A percentile compares a stretch with the other conserved stretches of the same genome.
phyloP scores from a whole-genome alignment of 192 early-diverging fungal genomes.

The Backusella liffmaniae region DNA sequence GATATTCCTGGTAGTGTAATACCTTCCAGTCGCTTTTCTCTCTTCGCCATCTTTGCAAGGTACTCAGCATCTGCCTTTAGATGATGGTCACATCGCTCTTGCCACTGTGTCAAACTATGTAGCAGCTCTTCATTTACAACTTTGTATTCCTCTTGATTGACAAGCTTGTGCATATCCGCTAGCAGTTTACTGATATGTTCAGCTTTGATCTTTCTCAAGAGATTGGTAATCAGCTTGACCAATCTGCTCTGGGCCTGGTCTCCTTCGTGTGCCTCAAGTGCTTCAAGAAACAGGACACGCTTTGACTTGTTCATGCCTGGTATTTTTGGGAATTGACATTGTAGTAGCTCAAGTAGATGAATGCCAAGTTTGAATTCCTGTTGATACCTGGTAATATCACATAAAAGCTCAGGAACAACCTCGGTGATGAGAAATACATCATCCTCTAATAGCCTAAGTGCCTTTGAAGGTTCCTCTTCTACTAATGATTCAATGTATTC shows the following conservation, averaged over 20 bases:
- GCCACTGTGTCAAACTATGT: not conserved
- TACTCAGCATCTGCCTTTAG: not conserved
- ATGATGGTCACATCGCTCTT: not conserved
- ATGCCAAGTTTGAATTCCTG: constrained; percentile 59
- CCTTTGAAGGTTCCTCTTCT: constrained; percentile 39
- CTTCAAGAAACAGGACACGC: constrained; percentile 66
- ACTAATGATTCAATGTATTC: constrained; percentile 45
- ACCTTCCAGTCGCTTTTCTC: constrained; percentile 28
- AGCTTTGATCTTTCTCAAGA: constrained; percentile 37
- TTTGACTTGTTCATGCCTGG: constrained; percentile 51
- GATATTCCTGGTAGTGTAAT: constrained; percentile 31
- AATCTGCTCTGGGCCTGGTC: constrained; percentile 4
- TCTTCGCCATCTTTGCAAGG: not conserved
- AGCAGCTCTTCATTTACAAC: not conserved
- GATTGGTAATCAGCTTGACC: constrained; percentile 32
- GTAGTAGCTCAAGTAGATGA: constrained; percentile 55
- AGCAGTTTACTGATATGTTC: constrained; percentile 14
- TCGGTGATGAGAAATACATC: constrained; percentile 55
- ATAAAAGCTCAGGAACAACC: constrained; percentile 50
- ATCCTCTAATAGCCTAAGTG: constrained; percentile 52
- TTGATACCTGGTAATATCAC: constrained; percentile 54
- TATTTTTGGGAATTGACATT: constrained; percentile 50
- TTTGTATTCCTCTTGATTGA: constrained; percentile 1
- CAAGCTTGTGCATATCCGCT: not conserved
- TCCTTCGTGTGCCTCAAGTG: constrained; percentile 43